Evolutionary conservation across 202 grass and related monocot genomes (phyloP).

Genomic region (Eragrostis tef): DNA sequence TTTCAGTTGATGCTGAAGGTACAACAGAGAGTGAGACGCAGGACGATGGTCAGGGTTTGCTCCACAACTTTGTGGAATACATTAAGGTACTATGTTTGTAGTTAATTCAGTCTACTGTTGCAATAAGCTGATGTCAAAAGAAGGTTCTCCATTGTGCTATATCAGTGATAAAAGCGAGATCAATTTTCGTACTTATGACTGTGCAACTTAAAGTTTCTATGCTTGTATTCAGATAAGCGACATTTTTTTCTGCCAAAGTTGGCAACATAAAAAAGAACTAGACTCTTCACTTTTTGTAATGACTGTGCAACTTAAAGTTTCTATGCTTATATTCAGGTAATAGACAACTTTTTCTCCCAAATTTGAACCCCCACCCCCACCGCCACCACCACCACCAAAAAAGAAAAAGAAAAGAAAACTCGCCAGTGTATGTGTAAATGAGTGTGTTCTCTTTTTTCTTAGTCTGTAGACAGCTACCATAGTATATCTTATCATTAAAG

Average conservation of each 20-base stretch:
- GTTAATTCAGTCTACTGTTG: not conserved
- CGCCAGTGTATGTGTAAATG: not conserved
- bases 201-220: too few species aligned
- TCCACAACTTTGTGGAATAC: slow-evolving; percentile 93
- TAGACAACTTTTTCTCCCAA: too few species aligned
- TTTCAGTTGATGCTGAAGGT: slow-evolving; percentile 97
- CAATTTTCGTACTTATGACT: slow-evolving; percentile 22
- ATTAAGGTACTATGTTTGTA: slow-evolving; percentile 66
- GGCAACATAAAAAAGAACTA: too few species aligned
- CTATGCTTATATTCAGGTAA: too few species aligned
- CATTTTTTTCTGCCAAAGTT: too few species aligned
- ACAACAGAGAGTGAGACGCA: slow-evolving; percentile 87
- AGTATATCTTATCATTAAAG: not conserved
- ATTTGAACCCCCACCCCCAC: too few species aligned
- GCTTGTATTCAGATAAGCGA: too few species aligned
- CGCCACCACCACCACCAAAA: too few species aligned
- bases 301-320: not conserved
- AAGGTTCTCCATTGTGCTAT: not conserved
- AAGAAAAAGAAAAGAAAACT: too few species aligned
- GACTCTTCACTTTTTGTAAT: not conserved
- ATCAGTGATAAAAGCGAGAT: slow-evolving; percentile 4
- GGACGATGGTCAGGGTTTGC: slow-evolving; percentile 72
- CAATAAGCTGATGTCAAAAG: not conserved
- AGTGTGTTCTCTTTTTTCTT: not conserved
- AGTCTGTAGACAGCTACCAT: not conserved